A percentile compares a stretch with the other conserved stretches of the same genome.
Conservation (phyloP, 2,329 filamentous ascomycete species). For the Cladophialophora immunda region DNA sequence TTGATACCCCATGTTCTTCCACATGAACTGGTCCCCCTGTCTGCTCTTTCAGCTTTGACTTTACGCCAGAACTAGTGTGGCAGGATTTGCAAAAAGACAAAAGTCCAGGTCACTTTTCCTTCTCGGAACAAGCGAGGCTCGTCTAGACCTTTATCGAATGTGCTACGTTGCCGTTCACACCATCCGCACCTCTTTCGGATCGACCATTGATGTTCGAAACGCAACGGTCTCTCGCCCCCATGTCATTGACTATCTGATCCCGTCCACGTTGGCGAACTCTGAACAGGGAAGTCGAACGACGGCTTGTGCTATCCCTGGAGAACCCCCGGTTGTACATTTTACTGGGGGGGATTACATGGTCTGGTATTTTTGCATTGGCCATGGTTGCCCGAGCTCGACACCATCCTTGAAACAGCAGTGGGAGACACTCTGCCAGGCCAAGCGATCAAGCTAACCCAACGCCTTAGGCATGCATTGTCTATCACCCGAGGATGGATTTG, state of each 20-base stretch:
- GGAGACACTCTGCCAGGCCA: background rate
- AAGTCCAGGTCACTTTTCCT: background rate
- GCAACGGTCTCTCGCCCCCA: background rate
- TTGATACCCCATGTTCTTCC: conserved; percentile 17
- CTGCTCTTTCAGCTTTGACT: background rate
- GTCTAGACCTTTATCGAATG: background rate
- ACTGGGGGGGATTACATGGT: background rate
- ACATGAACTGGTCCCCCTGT: background rate
- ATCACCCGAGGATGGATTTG: conserved; percentile 15
- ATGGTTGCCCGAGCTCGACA: background rate
- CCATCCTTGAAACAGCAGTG: conserved; percentile 4
- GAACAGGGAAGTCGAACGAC: background rate
- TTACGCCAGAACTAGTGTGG: background rate
- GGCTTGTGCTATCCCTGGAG: background rate
- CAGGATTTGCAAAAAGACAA: conserved; percentile 8
- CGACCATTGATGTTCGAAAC: conserved; percentile 2
- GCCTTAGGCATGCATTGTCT: background rate
- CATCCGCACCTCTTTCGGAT: background rate
- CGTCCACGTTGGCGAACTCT: background rate
- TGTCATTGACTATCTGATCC: background rate
- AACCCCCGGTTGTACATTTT: background rate
- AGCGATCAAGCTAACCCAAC: background rate
- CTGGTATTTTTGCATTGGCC: background rate
- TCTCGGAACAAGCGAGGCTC: background rate
- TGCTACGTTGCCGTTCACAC: background rate